Evolutionary conservation across 169 alveolate genomes (phyloP).

Genomic region (Blepharisma undulans): DNA sequence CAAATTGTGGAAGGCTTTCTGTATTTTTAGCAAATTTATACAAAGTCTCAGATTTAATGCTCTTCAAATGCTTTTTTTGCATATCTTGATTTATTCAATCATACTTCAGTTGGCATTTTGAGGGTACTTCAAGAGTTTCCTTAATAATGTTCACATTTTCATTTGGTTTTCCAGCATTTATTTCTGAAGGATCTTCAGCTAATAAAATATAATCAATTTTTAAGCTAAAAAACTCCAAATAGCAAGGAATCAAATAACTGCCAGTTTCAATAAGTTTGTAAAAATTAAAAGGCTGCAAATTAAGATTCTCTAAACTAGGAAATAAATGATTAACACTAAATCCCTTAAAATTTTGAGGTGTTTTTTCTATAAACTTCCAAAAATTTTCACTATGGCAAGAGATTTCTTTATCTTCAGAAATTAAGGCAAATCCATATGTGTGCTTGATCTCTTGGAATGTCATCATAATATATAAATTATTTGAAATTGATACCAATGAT

Average conservation of each 20-base stretch:
- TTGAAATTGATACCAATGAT: not conserved
- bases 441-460: not conserved
- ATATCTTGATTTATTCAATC: not conserved
- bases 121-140: not conserved
- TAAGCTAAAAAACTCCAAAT: not conserved
- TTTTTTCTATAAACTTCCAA: not conserved
- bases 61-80: too few species aligned
- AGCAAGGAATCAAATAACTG: not conserved
- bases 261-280: not conserved
- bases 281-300: not conserved
- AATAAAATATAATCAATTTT: too few species aligned
- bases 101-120: not conserved
- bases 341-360: not conserved
- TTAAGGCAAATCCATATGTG: not conserved
- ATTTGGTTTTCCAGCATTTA: not conserved
- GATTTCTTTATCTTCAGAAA: not conserved
- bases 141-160: not conserved
- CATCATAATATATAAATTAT: not conserved
- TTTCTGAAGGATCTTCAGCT: not conserved
- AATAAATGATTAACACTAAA: not conserved
- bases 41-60: not conserved
- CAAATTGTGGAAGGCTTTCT: not conserved
- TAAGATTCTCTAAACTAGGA: not conserved
- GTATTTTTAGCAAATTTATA: not conserved
- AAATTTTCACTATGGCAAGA: slow-evolving; percentile 12